phyloP scores from a whole-genome alignment of 306 rosid species.

The Rosa multiflora region DNA sequence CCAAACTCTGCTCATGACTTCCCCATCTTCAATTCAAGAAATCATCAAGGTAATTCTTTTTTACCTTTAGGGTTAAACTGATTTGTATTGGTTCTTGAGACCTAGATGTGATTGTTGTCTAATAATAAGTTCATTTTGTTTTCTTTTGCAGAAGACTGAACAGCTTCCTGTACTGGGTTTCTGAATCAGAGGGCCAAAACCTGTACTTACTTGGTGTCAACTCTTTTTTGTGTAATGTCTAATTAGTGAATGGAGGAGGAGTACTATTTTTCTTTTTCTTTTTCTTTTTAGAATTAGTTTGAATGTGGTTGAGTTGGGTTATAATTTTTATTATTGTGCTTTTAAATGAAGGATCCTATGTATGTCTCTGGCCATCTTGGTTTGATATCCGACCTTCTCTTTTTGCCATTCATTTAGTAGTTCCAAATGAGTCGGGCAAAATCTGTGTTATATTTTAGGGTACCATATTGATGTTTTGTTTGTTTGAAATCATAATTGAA shows the following conservation, averaged over 20 bases:
- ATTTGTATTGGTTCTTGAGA: neutral
- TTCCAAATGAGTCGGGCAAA: constrained; percentile 21
- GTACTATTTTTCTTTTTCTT: constrained; percentile 11
- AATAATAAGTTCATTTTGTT: constrained; percentile 16
- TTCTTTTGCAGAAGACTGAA: constrained; percentile 61
- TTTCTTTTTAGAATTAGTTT: neutral
- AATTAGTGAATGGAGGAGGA: neutral
- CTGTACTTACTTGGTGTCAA: constrained; percentile 42
- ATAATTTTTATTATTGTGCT: constrained; percentile 26
- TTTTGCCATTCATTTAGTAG: constrained; percentile 18
- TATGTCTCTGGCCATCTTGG: constrained; percentile 22
- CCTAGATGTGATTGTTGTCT: constrained; percentile 15
- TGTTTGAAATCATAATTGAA: constrained; percentile 22
- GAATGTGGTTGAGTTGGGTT: constrained; percentile 24
- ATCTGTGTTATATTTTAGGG: constrained; percentile 19
- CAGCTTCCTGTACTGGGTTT: constrained; percentile 35
- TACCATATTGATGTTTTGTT: constrained; percentile 25
- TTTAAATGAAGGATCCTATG: constrained; percentile 57
- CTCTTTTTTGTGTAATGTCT: constrained; percentile 34
- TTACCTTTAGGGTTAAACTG: neutral
- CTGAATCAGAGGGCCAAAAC: constrained; percentile 44
- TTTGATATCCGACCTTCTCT: constrained; percentile 20
- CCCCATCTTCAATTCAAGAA: constrained; percentile 55
- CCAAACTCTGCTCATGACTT: constrained; percentile 73
- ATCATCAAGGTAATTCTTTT: constrained; percentile 38